Conservation (phyloP, 75 land plant genomes). For the Pseudotsuga menziesii region DNA sequence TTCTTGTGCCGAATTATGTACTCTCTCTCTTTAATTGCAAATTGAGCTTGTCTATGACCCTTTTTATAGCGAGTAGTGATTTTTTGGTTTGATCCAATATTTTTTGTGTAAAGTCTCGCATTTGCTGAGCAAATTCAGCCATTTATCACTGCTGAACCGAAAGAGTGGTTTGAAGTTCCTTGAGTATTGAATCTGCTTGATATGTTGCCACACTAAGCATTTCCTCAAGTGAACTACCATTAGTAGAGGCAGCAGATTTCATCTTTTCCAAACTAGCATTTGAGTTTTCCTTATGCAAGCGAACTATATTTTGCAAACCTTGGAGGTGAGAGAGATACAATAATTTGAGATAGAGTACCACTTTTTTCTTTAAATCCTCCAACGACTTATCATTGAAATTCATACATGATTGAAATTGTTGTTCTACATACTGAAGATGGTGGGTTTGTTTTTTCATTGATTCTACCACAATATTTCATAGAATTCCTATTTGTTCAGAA, state of each 20-base stretch:
- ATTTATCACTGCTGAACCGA: constrained; percentile 49
- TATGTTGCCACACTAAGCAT: constrained; percentile 23
- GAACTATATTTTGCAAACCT: constrained; percentile 51
- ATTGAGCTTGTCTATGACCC: constrained; percentile 50
- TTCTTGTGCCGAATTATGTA: constrained; percentile 73
- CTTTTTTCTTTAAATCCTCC: constrained; percentile 38
- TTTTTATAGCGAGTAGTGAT: constrained; percentile 39
- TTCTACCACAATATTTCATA: constrained; percentile 36
- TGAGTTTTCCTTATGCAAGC: constrained; percentile 41
- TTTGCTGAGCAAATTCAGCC: constrained; percentile 46
- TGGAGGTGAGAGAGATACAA: constrained; percentile 47
- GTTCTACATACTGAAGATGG: constrained; percentile 52
- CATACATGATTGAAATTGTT: constrained; percentile 52
- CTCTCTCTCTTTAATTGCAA: constrained; percentile 60
- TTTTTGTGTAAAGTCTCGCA: constrained; percentile 63
- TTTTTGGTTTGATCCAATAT: constrained; percentile 50
- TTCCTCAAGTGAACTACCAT: constrained; percentile 38
- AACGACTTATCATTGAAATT: constrained; percentile 30
- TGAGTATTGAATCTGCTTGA: constrained; percentile 36
- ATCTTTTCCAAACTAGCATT: constrained; percentile 46
- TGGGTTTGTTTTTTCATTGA: constrained; percentile 59
- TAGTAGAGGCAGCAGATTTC: constrained; percentile 22
- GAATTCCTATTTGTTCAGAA: constrained; percentile 37
- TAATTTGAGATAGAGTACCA: constrained; percentile 24
- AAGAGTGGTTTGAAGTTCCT: constrained; percentile 36